These are phyloP conservation scores for Nicotiana knightiana DNA, from an alignment of 257 asterid genomes.

Conservation along the genomic window DNA sequence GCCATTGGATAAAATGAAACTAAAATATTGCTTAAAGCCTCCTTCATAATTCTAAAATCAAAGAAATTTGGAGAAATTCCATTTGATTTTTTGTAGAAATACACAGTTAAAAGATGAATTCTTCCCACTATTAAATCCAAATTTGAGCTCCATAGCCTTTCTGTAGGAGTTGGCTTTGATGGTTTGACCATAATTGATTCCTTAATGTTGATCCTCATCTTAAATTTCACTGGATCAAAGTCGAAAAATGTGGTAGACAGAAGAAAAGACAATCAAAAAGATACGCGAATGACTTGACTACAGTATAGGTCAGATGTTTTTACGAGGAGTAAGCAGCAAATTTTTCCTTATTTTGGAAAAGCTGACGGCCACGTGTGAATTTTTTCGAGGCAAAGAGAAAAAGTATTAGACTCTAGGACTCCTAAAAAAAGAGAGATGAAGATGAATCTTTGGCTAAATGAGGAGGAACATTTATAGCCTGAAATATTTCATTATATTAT, in stretches of 20 bases:
- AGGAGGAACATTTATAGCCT: not conserved
- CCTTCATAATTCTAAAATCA: constrained; percentile 17
- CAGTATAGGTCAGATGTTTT: too few relatives aligned
- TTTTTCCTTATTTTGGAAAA: too few relatives aligned
- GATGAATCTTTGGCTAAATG: not conserved
- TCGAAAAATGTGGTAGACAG: too few relatives aligned
- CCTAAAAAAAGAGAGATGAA: not conserved
- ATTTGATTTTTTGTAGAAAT: constrained; percentile 23
- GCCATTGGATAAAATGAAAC: constrained; percentile 44
- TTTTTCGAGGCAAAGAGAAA: not conserved
- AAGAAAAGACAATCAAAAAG: too few relatives aligned
- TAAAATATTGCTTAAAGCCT: constrained; percentile 28
- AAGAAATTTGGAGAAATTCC: constrained; percentile 18
- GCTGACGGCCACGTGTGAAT: too few relatives aligned
- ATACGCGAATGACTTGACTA: too few relatives aligned
- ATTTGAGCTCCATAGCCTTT: constrained; percentile 31
- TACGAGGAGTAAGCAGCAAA: too few relatives aligned
- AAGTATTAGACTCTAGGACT: not conserved
- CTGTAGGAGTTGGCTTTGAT: constrained; percentile 22
- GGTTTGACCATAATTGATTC: constrained; percentile 22
- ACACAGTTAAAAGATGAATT: constrained; percentile 26
- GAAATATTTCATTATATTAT: too few relatives aligned
- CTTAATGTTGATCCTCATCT: constrained; percentile 14
- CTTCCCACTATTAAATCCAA: constrained; percentile 27
- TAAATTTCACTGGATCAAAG: not conserved